phyloP scores from a whole-genome alignment of 1,139 yeast genomes.

The Zygosaccharomyces sapae region DNA sequence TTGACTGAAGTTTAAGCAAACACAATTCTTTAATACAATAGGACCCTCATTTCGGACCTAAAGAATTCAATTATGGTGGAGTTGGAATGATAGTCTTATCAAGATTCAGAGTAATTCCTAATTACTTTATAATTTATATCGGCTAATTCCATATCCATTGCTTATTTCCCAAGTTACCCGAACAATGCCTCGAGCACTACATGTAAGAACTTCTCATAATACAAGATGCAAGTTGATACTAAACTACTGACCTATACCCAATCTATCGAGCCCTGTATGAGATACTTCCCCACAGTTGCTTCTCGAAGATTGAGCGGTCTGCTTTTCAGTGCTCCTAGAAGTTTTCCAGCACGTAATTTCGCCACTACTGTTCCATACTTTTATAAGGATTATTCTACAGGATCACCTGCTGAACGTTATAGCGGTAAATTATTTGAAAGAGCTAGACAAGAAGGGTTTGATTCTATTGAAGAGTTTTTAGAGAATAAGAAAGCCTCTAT shows the following conservation, averaged over 20 bases:
- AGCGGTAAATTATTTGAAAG: conserved; percentile 45
- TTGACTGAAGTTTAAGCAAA: too few relatives aligned
- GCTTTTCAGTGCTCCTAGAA: conserved; percentile 1
- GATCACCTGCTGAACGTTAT: conserved; percentile 31
- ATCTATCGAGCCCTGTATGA: conserved; percentile 2
- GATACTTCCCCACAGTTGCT: not conserved
- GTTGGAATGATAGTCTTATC: too few relatives aligned
- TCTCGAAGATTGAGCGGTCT: not conserved
- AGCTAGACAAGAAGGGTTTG: conserved; percentile 43
- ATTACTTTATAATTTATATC: too few relatives aligned
- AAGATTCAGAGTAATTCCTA: too few relatives aligned
- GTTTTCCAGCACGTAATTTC: not conserved
- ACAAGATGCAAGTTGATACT: not conserved
- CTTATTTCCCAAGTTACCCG: too few relatives aligned
- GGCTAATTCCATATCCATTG: too few relatives aligned
- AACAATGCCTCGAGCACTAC: not conserved
- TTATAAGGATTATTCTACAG: conserved; percentile 15
- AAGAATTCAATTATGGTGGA: too few relatives aligned
- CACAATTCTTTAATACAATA: too few relatives aligned
- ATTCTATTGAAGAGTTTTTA: conserved; percentile 58
- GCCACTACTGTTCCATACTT: conserved; percentile 4
- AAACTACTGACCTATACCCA: not conserved
- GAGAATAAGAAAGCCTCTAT: conserved; percentile 60
- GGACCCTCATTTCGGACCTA: too few relatives aligned
- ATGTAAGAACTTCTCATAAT: not conserved